A percentile compares a stretch with the other conserved stretches of the same genome.
These are phyloP conservation scores for Thermothelomyces thermophilus DNA, from an alignment of 2,329 filamentous ascomycete species.

Conservation along the genomic window DNA sequence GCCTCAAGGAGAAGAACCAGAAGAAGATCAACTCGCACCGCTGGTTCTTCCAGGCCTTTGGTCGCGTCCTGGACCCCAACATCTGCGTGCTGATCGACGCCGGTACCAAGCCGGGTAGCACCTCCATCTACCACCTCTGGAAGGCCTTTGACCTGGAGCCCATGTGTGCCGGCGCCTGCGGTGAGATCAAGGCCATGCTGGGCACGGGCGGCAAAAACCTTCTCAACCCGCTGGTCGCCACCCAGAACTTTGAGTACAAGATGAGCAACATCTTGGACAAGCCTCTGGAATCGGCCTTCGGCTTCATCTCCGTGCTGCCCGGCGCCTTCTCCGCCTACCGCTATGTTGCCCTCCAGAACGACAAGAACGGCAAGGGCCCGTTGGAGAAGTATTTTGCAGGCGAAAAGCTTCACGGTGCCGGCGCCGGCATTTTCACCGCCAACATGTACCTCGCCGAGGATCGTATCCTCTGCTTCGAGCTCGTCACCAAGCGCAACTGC, in stretches of 20 bases:
- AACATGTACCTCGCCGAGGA: slow-evolving; percentile 99
- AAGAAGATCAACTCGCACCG: slow-evolving; percentile 99
- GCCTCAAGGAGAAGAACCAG: slow-evolving; percentile 98
- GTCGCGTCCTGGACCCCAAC: slow-evolving; percentile 84
- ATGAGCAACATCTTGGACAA: slow-evolving; percentile 99
- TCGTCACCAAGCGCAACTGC: slow-evolving; percentile 94
- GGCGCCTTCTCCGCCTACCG: slow-evolving; percentile 98
- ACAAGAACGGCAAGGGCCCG: slow-evolving; percentile 88
- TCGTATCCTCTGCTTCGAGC: slow-evolving; percentile 96
- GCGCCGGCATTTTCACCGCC: slow-evolving; percentile 92
- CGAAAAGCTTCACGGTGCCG: slow-evolving; percentile 89
- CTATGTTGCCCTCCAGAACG: slow-evolving; percentile 90
- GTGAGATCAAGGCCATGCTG: slow-evolving; percentile 98
- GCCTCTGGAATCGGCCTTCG: slow-evolving; percentile 92
- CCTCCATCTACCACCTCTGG: slow-evolving; percentile 97
- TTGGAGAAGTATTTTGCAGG: slow-evolving; percentile 96
- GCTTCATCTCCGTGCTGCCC: slow-evolving; percentile 93
- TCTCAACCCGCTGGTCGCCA: slow-evolving; percentile 86
- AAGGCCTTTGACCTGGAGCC: slow-evolving; percentile 97
- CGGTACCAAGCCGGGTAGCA: slow-evolving; percentile 86
- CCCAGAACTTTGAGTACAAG: slow-evolving; percentile 99
- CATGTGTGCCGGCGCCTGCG: slow-evolving; percentile 94
- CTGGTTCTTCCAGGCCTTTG: slow-evolving; percentile 99
- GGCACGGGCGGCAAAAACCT: slow-evolving; percentile 77
- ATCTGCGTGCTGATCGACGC: slow-evolving; percentile 96